Conservation (phyloP, 805 yeast genomes). For the Metschnikowia gruessii region DNA sequence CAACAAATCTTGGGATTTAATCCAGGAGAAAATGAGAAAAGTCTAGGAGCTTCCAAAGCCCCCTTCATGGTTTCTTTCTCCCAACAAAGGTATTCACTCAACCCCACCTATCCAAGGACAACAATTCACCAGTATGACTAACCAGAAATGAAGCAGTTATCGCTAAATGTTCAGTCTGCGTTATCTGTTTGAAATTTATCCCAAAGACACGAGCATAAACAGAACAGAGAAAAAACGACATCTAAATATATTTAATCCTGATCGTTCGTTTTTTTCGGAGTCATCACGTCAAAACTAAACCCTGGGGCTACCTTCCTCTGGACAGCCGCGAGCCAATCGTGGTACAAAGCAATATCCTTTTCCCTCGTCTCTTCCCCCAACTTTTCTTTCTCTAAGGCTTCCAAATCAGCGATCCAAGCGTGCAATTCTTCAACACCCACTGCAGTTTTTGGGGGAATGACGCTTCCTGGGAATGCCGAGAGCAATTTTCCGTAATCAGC, state of each 20-base stretch:
- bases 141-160: no score
- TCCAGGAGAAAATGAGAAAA: no score
- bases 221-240: no score
- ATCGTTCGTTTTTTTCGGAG: slow-evolving; percentile 19
- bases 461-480: slow-evolving; percentile 32
- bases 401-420: slow-evolving; percentile 28
- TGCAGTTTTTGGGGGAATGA: slow-evolving; percentile 38
- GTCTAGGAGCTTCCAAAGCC: no score
- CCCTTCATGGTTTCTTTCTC: no score
- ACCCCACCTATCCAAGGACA: no score
- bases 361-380: slow-evolving; percentile 12
- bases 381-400: slow-evolving; percentile 12
- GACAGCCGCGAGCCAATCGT: slow-evolving; percentile 31
- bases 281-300: slow-evolving; percentile 31
- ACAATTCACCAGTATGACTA: no score
- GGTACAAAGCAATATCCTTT: slow-evolving; percentile 19
- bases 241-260: not conserved
- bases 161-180: no score
- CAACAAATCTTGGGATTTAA: no score
- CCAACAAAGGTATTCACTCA: no score
- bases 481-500: slow-evolving; percentile 42
- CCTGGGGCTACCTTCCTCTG: slow-evolving; percentile 42
- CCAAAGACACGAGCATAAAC: no score
- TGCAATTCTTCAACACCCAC: slow-evolving; percentile 25
- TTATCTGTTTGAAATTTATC: no score